Evolutionary conservation across 352 stramenopile species (phyloP), one percentile per base, ranked within the genome.

Genomic region (Phytophthora pluvialis): DNA sequence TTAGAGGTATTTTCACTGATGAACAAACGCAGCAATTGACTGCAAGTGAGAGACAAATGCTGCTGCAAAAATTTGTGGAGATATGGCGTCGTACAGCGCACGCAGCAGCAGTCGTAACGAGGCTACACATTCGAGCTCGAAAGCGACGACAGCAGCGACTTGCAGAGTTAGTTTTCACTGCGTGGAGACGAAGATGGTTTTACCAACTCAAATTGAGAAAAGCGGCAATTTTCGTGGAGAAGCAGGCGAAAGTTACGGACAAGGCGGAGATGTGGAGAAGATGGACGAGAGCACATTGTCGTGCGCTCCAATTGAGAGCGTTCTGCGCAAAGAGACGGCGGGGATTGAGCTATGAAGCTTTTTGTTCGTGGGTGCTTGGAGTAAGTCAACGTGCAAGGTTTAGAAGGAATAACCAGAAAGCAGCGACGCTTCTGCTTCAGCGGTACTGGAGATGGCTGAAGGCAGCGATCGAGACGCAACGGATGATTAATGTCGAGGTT

Each of bases 391-490:
- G 52, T 12, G 38, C 7, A 46, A 46, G 28, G 16, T 62, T 55
- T 49, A 53, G 45, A 40, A 64, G 29, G 6, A 57, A 58, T 31
- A 64, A 55, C 5, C 31, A 42, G 7, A 67, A 64, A 38, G 61
- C 62, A 6, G 11, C 11, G 4, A 33, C 2, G 3, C 64, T 59
- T 10, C 28, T 65, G 32, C 55, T 75, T 54, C 45, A 50, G 32
- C 51, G 56, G 29, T 60, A 59, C 25, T 75, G 67, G 67, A 40
- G 62, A 29, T 60, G 39, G 38, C 43, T 72, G 5, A 39, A 29
- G 11, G 35, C 62, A 31, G 61, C 39, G 25, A 48, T 75, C 6
- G 38, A 57, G 25, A 47, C 39, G 12, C 52, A 64, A 43, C 56
- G 33, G 9, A 43, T 28, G 18, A 46, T 64, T 33, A 39, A 55